Conservation (phyloP, 2,329 filamentous ascomycete species). For the Coniochaeta sp. region DNA sequence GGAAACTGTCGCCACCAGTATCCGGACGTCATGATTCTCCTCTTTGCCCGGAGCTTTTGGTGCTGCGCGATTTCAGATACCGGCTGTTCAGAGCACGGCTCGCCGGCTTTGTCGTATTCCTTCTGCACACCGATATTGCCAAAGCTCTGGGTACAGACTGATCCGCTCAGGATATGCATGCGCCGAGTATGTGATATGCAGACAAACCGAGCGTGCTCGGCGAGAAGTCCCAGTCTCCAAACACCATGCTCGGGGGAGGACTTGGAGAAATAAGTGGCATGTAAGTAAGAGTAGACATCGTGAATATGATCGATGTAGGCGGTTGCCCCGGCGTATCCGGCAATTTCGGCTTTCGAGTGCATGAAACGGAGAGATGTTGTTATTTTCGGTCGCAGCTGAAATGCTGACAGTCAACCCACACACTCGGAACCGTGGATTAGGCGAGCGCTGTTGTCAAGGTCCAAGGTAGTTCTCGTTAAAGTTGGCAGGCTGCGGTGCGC, state of each 20-base stretch:
- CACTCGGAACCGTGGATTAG: neutral
- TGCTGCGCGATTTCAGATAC: neutral
- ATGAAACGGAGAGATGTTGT: neutral
- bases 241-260: neutral
- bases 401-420: neutral
- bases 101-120: neutral
- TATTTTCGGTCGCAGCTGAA: neutral
- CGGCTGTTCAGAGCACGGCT: neutral
- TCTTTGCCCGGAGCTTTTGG: neutral
- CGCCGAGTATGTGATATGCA: neutral
- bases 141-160: neutral
- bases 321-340: neutral
- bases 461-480: conserved; percentile 1
- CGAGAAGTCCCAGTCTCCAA: neutral
- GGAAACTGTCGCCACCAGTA: neutral
- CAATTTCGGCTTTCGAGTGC: neutral
- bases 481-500: neutral
- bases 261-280: neutral
- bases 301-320: neutral
- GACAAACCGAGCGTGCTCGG: neutral
- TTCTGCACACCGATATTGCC: neutral
- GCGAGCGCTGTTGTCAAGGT: neutral
- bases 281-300: neutral
- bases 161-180: neutral
- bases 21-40: neutral